Evolutionary conservation across 2,329 filamentous ascomycete species (phyloP).

Genomic region (Raffaelea deltoideospora): DNA sequence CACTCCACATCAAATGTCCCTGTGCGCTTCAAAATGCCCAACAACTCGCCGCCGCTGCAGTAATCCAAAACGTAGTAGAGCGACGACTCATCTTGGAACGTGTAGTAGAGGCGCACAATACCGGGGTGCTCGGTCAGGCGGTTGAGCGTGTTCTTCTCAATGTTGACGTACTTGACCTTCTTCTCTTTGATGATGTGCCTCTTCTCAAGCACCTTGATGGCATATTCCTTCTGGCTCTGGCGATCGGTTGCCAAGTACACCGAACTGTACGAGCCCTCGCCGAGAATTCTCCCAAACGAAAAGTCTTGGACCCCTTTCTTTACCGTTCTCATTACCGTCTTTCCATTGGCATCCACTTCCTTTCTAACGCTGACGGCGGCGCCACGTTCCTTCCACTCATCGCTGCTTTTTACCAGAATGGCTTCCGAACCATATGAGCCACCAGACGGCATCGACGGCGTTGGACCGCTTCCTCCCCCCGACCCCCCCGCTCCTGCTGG

Average conservation of each 20-base stretch:
- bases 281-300: slow-evolving; percentile 76
- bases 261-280: slow-evolving; percentile 95
- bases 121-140: slow-evolving; percentile 91
- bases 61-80: slow-evolving; percentile 94
- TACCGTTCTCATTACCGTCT: slow-evolving; percentile 64
- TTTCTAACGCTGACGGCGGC: slow-evolving; percentile 73
- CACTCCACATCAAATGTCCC: slow-evolving; percentile 92
- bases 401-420: slow-evolving; percentile 44
- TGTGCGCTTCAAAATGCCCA: slow-evolving; percentile 87
- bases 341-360: slow-evolving; percentile 74
- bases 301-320: slow-evolving; percentile 98
- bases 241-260: slow-evolving; percentile 87
- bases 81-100: slow-evolving; percentile 91
- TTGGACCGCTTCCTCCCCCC: slow-evolving; percentile 10
- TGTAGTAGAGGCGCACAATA: slow-evolving; percentile 93
- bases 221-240: slow-evolving; percentile 89
- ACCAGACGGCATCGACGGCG: slow-evolving; percentile 20
- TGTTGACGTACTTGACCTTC: slow-evolving; percentile 99
- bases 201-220: slow-evolving; percentile 96
- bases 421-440: slow-evolving; percentile 24
- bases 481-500: too few species aligned
- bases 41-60: slow-evolving; percentile 78
- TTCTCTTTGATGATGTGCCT: slow-evolving; percentile 99
- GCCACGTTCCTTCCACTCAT: slow-evolving; percentile 92
- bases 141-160: slow-evolving; percentile 96